A percentile compares a stretch with the other conserved stretches of the same genome.
phyloP scores from a whole-genome alignment of 169 alveolate species.

The Pseudocohnilembus persalinus region DNA sequence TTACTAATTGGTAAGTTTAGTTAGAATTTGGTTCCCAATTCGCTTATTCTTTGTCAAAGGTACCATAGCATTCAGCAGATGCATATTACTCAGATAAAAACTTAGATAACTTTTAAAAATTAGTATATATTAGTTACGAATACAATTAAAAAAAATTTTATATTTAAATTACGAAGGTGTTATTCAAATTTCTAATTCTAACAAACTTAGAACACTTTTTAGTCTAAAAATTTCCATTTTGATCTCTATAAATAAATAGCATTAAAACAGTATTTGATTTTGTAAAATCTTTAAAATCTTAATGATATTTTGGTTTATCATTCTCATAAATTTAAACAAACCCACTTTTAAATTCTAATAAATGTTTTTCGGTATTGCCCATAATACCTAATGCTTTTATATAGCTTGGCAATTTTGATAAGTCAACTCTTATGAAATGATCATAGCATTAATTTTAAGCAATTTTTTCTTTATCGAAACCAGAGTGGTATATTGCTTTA shows the following conservation, averaged over 20 bases:
- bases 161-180: neutral
- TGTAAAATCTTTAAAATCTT: neutral
- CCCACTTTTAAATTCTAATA: neutral
- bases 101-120: neutral
- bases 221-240: neutral
- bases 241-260: neutral
- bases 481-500: neutral
- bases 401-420: neutral
- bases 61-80: neutral
- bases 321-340: neutral
- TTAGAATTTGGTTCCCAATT: neutral
- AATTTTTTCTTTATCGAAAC: neutral
- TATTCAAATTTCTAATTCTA: neutral
- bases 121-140: too few relatives aligned
- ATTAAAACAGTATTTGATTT: neutral
- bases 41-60: neutral
- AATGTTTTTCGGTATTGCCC: neutral
- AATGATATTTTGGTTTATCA: neutral
- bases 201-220: neutral
- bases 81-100: neutral
- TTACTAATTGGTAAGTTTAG: neutral
- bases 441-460: neutral
- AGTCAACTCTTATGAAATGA: neutral
- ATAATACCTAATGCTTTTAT: neutral
- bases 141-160: too few relatives aligned